Conservation (phyloP, 2,329 filamentous ascomycete genomes). For the Trichoderma sp. region DNA sequence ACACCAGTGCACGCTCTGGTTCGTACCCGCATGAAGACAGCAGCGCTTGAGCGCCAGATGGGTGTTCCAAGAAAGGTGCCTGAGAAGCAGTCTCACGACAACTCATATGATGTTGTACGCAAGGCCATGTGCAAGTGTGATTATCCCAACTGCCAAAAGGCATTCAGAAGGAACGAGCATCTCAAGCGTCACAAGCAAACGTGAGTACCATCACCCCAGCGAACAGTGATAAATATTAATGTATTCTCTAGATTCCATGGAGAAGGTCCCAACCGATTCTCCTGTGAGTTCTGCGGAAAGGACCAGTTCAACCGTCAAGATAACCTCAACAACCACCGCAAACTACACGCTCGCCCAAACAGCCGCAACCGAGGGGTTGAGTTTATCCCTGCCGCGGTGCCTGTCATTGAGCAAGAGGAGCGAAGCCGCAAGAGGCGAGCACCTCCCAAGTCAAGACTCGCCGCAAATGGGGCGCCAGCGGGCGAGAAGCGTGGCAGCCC, state of each 20-base stretch:
- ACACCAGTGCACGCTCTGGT: constrained; percentile 45
- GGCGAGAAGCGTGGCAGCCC: constrained; percentile 32
- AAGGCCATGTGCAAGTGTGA: constrained; percentile 48
- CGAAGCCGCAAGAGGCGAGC: constrained; percentile 43
- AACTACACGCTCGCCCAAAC: constrained; percentile 43
- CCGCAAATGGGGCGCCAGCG: not conserved
- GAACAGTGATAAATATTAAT: not conserved
- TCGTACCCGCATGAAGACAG: constrained; percentile 46
- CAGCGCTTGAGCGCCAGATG: constrained; percentile 47
- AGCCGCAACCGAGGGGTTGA: constrained; percentile 43
- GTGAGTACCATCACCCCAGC: constrained; percentile 39
- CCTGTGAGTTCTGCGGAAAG: constrained; percentile 46
- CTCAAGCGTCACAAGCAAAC: constrained; percentile 56
- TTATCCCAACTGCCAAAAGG: constrained; percentile 49
- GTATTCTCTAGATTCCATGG: constrained; percentile 36
- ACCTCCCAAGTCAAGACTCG: constrained; percentile 40
- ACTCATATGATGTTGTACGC: constrained; percentile 40
- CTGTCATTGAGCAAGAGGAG: constrained; percentile 44
- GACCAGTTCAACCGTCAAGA: constrained; percentile 45
- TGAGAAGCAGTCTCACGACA: constrained; percentile 32
- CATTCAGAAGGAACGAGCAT: constrained; percentile 56
- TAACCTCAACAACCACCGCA: constrained; percentile 46
- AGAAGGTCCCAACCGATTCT: constrained; percentile 42
- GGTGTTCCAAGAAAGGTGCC: constrained; percentile 34
- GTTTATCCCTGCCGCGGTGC: constrained; percentile 43